Evolutionary conservation across 1,139 yeast species (phyloP).

Genomic region (Zygosaccharomyces sapae): DNA sequence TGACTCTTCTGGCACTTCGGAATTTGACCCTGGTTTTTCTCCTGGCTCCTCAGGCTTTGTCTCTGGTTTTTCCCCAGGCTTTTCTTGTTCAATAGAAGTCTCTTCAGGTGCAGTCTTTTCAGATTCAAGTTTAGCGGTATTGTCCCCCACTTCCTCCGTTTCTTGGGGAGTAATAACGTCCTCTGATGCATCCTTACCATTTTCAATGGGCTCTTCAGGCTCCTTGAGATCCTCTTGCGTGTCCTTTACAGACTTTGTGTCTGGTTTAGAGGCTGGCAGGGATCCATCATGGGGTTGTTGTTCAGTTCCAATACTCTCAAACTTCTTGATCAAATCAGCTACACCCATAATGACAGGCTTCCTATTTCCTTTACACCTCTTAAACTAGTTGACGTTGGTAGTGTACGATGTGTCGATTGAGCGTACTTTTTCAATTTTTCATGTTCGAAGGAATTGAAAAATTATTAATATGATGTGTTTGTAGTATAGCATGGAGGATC

Average conservation of each 20-base stretch:
- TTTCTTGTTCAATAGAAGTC: background rate
- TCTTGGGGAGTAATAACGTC: no score
- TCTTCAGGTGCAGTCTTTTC: background rate
- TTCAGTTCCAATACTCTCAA: slow-evolving; percentile 31
- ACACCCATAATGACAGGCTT: slow-evolving; percentile 31
- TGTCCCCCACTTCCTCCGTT: background rate
- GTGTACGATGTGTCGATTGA: slow-evolving; percentile 1
- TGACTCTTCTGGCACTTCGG: no score
- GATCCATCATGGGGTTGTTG: slow-evolving; percentile 10
- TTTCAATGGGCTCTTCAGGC: background rate
- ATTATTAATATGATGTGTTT: background rate
- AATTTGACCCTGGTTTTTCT: no score
- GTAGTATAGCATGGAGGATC: background rate
- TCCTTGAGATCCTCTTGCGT: background rate
- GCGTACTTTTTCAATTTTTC: background rate
- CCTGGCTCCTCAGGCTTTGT: no score
- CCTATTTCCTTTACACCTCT: background rate
- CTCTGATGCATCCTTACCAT: background rate
- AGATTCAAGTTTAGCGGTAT: background rate
- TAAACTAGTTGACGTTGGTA: background rate
- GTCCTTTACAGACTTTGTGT: background rate
- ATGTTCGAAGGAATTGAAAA: background rate
- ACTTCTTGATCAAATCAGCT: slow-evolving; percentile 37
- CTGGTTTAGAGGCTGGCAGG: background rate
- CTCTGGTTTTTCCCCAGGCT: no score